phyloP scores from a whole-genome alignment of 495 filamentous ascomycete genomes.

The Peziza echinospora region DNA sequence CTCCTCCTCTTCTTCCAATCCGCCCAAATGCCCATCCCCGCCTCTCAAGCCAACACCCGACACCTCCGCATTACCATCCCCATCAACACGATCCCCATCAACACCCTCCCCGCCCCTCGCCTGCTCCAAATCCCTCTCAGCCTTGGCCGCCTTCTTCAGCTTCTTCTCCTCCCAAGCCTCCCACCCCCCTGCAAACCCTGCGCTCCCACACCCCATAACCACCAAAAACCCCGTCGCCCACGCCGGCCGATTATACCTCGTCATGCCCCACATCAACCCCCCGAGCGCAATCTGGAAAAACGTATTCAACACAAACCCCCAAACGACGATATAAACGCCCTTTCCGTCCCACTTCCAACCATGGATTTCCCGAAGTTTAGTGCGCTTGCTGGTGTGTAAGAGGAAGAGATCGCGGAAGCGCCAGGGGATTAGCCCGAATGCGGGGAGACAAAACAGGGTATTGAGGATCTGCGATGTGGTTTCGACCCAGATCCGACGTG shows the following conservation, averaged over 20 bases:
- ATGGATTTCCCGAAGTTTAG: slow-evolving; percentile 43
- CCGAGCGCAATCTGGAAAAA: slow-evolving; percentile 49
- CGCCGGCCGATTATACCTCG: slow-evolving; percentile 43
- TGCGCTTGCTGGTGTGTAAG: slow-evolving; percentile 34
- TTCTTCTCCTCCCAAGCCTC: slow-evolving; percentile 41
- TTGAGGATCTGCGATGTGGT: slow-evolving; percentile 69
- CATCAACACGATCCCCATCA: neutral
- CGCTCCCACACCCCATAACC: slow-evolving; percentile 42
- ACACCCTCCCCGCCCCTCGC: neutral
- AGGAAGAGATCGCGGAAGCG: slow-evolving; percentile 59
- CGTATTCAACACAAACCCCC: slow-evolving; percentile 52
- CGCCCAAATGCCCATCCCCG: no score
- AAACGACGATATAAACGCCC: slow-evolving; percentile 36
- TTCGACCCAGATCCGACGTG: slow-evolving; percentile 62
- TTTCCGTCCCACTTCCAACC: slow-evolving; percentile 47
- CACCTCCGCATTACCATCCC: no score
- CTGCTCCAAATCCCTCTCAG: slow-evolving; percentile 25
- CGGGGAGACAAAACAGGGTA: slow-evolving; percentile 67
- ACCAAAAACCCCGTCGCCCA: slow-evolving; percentile 62
- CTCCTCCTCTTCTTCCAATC: no score
- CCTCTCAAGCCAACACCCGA: no score
- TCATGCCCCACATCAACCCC: slow-evolving; percentile 60
- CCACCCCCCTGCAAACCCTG: slow-evolving; percentile 45
- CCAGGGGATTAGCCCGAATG: slow-evolving; percentile 70
- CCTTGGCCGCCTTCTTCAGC: slow-evolving; percentile 39